These are phyloP conservation scores for Penicillium taxi DNA, from an alignment of 495 filamentous ascomycete genomes.

Conservation along the genomic window DNA sequence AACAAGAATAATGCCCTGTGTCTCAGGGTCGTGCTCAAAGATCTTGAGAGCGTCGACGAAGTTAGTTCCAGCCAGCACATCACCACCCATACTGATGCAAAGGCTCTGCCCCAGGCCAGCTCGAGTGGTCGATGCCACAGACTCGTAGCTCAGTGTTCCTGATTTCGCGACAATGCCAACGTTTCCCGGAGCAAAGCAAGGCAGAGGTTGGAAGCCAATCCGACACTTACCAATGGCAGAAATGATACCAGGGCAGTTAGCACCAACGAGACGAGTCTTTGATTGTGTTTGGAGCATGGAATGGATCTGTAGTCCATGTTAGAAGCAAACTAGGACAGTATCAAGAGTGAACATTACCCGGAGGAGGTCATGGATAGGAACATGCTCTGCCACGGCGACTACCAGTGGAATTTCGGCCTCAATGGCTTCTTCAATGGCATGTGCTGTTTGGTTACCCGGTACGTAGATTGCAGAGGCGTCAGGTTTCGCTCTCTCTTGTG, in stretches of 20 bases:
- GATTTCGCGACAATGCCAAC: constrained; percentile 84
- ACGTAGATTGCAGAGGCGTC: constrained; percentile 86
- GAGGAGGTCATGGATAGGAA: constrained; percentile 79
- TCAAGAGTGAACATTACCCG: constrained; percentile 43
- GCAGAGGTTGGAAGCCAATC: constrained; percentile 80
- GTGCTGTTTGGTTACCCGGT: constrained; percentile 64
- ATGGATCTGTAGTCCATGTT: constrained; percentile 48
- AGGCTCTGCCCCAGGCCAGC: constrained; percentile 79
- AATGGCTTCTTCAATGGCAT: constrained; percentile 82
- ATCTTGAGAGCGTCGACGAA: constrained; percentile 69
- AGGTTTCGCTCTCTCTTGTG: constrained; percentile 66
- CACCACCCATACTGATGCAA: constrained; percentile 83
- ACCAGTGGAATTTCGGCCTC: constrained; percentile 82
- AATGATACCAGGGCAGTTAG: constrained; percentile 85
- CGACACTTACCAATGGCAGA: constrained; percentile 72
- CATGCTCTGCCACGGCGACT: constrained; percentile 86
- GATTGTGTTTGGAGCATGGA: constrained; percentile 75
- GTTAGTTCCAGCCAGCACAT: constrained; percentile 74
- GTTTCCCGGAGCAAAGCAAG: constrained; percentile 63
- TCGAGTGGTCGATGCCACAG: constrained; percentile 73
- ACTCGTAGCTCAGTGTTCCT: constrained; percentile 82
- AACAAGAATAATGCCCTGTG: constrained; percentile 73
- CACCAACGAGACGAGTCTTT: constrained; percentile 71
- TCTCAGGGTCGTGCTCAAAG: constrained; percentile 67
- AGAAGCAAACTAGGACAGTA: neutral